Base-by-base conservation (phyloP, 768 basidiomycete species). In the Gautieria morchelliformis region DNA sequence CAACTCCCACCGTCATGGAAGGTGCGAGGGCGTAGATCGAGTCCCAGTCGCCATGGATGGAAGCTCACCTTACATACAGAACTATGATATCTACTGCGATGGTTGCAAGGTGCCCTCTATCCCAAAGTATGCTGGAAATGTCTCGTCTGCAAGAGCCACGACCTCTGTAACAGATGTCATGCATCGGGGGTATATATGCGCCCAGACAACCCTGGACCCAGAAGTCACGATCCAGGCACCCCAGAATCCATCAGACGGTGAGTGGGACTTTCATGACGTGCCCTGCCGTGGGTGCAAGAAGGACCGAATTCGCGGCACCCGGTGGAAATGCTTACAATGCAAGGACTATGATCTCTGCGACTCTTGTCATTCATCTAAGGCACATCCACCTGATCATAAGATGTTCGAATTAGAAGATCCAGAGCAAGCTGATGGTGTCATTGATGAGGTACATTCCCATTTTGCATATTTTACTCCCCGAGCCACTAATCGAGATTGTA, bases 181-280 rank as follows among this genome's bases (percentile, higher is more conserved):
- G 19, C 33, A 14, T 22, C 56, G 1, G 58, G 58, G 7, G 39
- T 37, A 30, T 11, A 14, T 15, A 40, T n/a, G 10, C 5, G 5
- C 17, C 33, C n/a, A 17, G 35, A 53, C 53, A 19, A 33, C n/a
- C 32, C 45, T n/a, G 37, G 24, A 59, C 40, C 52, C n/a, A 42
- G 56, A 58, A 54, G 44, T 57, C n/a, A 45, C 44, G 55, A 59
- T 59, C 40, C 56, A 57, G 42, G 46, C 11, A 7, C 53, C 42
- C n/a, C 40, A 46, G 27, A 14, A 20, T 24, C 49, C 6, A 24
- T n/a, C n/a, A n/a, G n/a, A n/a, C n/a, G n/a, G n/a, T n/a, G n/a
- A 37, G 19, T 24, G 10, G n/a, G 9, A 5, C 22, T 22, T 52
- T 32, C 33, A 50, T 14, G 27, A 32, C 14, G 17, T 11, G 53